Conservation (phyloP, 148 eudicot genomes). For the Rhododendron ferrugineum region DNA sequence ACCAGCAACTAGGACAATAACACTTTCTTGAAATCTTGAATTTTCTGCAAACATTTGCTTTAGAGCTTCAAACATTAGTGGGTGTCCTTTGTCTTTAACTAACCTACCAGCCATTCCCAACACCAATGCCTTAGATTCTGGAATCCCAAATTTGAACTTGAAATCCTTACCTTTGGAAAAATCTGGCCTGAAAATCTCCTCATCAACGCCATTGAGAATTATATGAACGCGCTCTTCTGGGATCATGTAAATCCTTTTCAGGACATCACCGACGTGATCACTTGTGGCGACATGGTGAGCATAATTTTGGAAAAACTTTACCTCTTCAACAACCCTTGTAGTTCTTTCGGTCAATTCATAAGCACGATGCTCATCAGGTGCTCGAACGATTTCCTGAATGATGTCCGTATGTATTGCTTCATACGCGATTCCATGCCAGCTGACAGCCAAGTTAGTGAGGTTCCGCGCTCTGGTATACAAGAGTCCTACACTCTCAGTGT, state of each 20-base stretch:
- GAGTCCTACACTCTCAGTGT: conserved; percentile 46
- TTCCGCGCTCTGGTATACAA: conserved; percentile 32
- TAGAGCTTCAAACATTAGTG: conserved; percentile 42
- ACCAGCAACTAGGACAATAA: conserved; percentile 39
- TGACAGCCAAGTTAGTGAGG: conserved; percentile 35
- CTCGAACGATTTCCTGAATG: conserved; percentile 36
- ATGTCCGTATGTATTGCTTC: conserved; percentile 47
- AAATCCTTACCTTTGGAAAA: conserved; percentile 22
- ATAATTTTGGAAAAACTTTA: conserved; percentile 37
- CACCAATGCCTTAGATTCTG: conserved; percentile 24
- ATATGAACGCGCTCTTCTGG: conserved; percentile 50
- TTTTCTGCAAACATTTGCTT: conserved; percentile 35
- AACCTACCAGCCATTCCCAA: conserved; percentile 50
- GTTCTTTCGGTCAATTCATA: conserved; percentile 28
- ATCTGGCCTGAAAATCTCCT: conserved; percentile 41
- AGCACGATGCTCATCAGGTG: conserved; percentile 22
- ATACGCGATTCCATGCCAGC: conserved; percentile 58
- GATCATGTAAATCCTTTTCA: conserved; percentile 49
- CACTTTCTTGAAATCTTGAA: conserved; percentile 20
- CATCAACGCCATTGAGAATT: conserved; percentile 46
- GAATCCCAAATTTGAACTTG: conserved; percentile 24
- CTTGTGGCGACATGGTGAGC: conserved; percentile 57
- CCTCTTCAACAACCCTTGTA: conserved; percentile 38
- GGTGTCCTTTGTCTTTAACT: conserved; percentile 56
- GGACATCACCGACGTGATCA: conserved; percentile 42